Conservation (phyloP, 176 grass and related monocot species). For the Oryza punctata region DNA sequence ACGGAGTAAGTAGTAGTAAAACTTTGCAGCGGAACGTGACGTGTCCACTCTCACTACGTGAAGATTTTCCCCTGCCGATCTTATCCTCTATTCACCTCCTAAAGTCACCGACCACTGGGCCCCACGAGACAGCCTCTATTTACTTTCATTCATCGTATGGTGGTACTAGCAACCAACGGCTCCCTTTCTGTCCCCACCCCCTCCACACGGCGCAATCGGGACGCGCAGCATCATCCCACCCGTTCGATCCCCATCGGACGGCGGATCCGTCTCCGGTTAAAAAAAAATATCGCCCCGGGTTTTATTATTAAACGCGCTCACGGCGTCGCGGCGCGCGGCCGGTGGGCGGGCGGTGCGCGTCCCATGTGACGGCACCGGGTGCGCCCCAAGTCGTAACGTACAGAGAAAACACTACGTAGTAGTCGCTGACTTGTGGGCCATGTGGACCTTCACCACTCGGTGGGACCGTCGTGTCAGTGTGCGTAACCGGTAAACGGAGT, state of each 20-base stretch:
- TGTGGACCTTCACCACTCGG: rapidly evolving
- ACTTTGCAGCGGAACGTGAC: not conserved
- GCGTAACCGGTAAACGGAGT: not conserved
- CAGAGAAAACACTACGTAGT: rapidly evolving
- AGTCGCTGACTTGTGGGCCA: not conserved
- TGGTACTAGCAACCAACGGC: not conserved
- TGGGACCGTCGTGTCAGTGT: not conserved
- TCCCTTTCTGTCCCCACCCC: too few relatives aligned
- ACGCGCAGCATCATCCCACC: rapidly evolving
- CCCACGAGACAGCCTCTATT: not conserved
- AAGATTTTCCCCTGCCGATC: not conserved
- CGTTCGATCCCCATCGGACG: not conserved
- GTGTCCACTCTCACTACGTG: not conserved
- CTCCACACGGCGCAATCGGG: too few relatives aligned
- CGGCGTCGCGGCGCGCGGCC: not conserved
- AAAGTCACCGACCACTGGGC: not conserved
- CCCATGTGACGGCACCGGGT: not conserved
- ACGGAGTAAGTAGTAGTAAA: not conserved
- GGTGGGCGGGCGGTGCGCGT: not conserved
- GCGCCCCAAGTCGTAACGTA: not conserved
- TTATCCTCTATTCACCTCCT: not conserved
- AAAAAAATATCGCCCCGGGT: not conserved
- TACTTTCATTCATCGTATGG: too few relatives aligned
- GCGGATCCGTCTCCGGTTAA: not conserved
- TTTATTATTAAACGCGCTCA: not conserved